A percentile compares a stretch with the other conserved stretches of the same genome.
phyloP scores from a whole-genome alignment of 805 yeast genomes.

The Diddensiella santjacobensis region DNA sequence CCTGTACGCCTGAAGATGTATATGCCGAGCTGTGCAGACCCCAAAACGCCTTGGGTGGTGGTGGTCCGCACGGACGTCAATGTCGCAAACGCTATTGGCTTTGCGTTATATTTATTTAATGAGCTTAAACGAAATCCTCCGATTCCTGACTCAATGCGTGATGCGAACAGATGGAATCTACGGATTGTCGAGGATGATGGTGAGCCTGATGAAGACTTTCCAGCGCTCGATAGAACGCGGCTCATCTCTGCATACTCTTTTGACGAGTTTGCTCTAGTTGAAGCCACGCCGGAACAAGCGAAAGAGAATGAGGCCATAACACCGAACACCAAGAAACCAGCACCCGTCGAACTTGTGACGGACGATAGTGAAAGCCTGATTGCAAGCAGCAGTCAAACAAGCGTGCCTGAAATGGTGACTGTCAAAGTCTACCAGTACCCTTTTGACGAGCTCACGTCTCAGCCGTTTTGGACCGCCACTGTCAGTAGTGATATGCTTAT shows the following conservation, averaged over 20 bases:
- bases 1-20: conserved; percentile 33
- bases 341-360: not conserved
- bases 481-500: conserved; percentile 23
- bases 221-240: conserved; percentile 71
- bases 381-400: not conserved
- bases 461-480: conserved; percentile 27
- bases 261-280: conserved; percentile 75
- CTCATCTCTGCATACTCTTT: conserved; percentile 67
- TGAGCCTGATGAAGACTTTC: conserved; percentile 84
- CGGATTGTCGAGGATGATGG: conserved; percentile 92
- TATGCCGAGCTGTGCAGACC: conserved; percentile 32
- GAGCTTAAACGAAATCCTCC: conserved; percentile 28
- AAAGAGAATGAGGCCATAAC: conserved; percentile 32
- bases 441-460: conserved; percentile 30
- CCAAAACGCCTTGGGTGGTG: conserved; percentile 32
- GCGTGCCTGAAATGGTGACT: conserved; percentile 13
- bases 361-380: conserved; percentile 4
- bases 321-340: conserved; percentile 28
- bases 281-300: conserved; percentile 41
- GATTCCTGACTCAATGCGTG: conserved; percentile 30
- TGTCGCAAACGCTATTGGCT: conserved; percentile 57
- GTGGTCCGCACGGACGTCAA: conserved; percentile 37
- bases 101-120: conserved; percentile 38
- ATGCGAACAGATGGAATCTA: conserved; percentile 71
- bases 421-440: conserved; percentile 32